A percentile compares a stretch with the other conserved stretches of the same genome.
Evolutionary conservation across 1,284 basidiomycete species (phyloP).

Genomic region (Omphalotus olearius): DNA sequence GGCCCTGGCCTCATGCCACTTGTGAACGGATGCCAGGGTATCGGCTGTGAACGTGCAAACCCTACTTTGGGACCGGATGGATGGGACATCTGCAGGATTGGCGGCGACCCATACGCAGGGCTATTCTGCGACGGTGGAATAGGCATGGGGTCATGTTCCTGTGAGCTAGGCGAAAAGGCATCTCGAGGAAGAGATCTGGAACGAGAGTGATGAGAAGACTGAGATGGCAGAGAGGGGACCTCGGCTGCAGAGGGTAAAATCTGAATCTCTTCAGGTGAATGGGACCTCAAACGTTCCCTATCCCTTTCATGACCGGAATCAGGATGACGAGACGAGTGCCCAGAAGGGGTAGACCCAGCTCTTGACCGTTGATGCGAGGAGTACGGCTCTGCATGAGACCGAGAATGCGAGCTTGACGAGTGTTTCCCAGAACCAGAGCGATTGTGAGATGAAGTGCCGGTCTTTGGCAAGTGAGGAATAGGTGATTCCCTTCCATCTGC

Average conservation of each 20-base stretch:
- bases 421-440: conserved; percentile 15
- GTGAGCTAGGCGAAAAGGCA: conserved; percentile 18
- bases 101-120: conserved; percentile 22
- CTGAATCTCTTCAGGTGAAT: conserved; percentile 49
- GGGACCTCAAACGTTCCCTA: conserved; percentile 16
- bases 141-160: conserved; percentile 21
- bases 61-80: conserved; percentile 28
- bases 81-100: conserved; percentile 14
- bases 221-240: conserved; percentile 22
- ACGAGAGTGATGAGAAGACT: conserved; percentile 27
- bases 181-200: conserved; percentile 43
- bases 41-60: conserved; percentile 22
- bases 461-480: conserved; percentile 36
- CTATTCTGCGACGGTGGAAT: conserved; percentile 18
- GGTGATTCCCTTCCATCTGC: conserved; percentile 60
- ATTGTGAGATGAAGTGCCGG: conserved; percentile 4
- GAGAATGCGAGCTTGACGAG: conserved; percentile 13
- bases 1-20: conserved; percentile 19
- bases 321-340: conserved; percentile 14
- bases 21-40: conserved; percentile 22
- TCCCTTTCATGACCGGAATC: conserved; percentile 22
- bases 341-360: conserved; percentile 10
- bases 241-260: conserved; percentile 43
- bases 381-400: conserved; percentile 19
- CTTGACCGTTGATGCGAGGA: conserved; percentile 14